Evolutionary conservation across 495 filamentous ascomycete species (phyloP), one percentile per base, ranked within the genome.

Genomic region (Tuber aestivum): DNA sequence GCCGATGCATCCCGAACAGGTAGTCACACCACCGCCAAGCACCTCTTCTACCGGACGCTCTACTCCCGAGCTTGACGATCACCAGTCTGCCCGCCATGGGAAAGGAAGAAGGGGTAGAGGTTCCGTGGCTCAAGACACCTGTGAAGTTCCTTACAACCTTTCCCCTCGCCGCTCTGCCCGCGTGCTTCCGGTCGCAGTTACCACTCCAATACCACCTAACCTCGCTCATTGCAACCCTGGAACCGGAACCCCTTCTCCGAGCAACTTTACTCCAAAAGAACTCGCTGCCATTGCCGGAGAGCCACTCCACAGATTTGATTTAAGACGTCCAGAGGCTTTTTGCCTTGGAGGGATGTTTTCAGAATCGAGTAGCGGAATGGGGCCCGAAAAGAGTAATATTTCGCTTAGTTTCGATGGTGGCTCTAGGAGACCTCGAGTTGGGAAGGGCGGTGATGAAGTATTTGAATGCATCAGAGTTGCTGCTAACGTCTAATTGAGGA

Each of bases 11-110:
- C 50, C 50, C 5, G 50, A 45, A 42, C 78, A 79, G 42, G 75
- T 45, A 41, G 27, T 61, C 27, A 79, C 78, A 14, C 78, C 78
- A 27, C 74, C 77, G n/a, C 70, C 72, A 23, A 79, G 72, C 27
- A 61, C 73, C 38, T 75, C 78, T 35, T 79, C 78, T 35, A 75
- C 76, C 23, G 72, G 70, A 72, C 74, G 72, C 32, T 79, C 76
- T 50, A 79, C 78, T 40, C 76, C 76, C 14, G 78, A 79, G 45
- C 65, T 73, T n/a, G 76, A 79, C n/a, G 50, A 61, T 61, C n/a
- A 10, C 35, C 44, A n/a, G 70, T 69, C 44, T 44, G 32, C 48
- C 41, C 74, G 9, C 45, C 42, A 41, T 37, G n/a, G 35, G 50
- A 40, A 32, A 44, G 71, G n/a, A 23, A 35, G 10, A 74, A 50